phyloP scores from a whole-genome alignment of 1,284 basidiomycete genomes.

The Ustilago hordei region DNA sequence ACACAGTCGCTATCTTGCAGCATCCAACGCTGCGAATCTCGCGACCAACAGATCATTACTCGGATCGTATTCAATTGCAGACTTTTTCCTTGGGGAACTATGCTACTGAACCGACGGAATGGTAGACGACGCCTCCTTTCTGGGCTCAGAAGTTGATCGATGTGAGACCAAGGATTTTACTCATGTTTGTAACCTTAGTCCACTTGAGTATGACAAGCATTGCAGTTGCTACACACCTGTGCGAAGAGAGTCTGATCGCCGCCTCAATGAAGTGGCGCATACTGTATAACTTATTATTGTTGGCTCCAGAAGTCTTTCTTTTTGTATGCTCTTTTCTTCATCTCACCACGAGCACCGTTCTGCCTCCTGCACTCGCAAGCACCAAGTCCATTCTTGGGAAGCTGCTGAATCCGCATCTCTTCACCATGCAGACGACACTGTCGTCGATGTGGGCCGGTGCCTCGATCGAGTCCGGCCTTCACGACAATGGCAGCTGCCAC shows the following conservation, averaged over 20 bases:
- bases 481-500: conserved; percentile 51
- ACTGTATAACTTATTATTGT: not conserved
- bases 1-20: conserved; percentile 12
- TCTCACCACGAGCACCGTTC: not conserved
- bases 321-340: not conserved
- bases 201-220: too few relatives aligned
- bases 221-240: too few relatives aligned
- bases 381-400: not conserved
- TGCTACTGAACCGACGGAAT: not conserved
- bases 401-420: not conserved
- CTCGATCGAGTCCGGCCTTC: conserved; percentile 17
- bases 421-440: conserved; percentile 35
- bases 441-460: conserved; percentile 39
- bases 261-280: not conserved
- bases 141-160: conserved; percentile 1
- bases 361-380: not conserved
- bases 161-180: not conserved
- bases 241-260: too few relatives aligned
- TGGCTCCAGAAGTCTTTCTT: too few relatives aligned
- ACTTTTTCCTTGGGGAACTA: not conserved
- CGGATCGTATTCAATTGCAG: not conserved
- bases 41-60: not conserved
- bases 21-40: not conserved
- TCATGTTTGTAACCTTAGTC: too few relatives aligned
- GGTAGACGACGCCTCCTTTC: not conserved